Base-by-base conservation (phyloP, 805 yeast species). In the Brettanomyces naardenensis region DNA sequence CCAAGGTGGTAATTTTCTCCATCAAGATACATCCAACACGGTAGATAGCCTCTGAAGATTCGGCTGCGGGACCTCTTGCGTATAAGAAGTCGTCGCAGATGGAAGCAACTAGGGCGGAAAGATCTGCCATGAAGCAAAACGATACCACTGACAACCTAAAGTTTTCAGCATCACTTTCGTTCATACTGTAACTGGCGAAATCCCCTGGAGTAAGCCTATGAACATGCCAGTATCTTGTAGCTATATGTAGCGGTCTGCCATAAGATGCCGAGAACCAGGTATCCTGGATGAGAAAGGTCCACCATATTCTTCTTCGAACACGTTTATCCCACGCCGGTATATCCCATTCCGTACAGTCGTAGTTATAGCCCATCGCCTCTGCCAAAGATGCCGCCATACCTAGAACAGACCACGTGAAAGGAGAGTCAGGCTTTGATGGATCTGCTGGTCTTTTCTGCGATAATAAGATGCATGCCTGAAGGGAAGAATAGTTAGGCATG, bases 251-350 rank as follows among this genome's bases (percentile, higher is more conserved):
- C 4, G 40, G 23, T 13, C 17, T 15, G 11, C 40, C 40, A 37
- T 37, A 37, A 4, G 25, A 31, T 3, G 27, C 36, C 17, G 40
- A 35, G 19, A 37, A 37, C 40, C 40, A 37, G 4, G 40, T 37
- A 11, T 37, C 40, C 21, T 37, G 40, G 19, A 37, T 26, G 9
- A 37, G 19, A 17, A 19, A 31, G 19, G 31, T 22, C 40, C 40
- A 37, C 40, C 40, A 37, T 11, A 37, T 37, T 19, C 40, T 19
- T 37, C 26, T 37, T 6, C 40, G 17, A 6, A 31, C 11, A 6
- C 22, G 15, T 25, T 37, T 37, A 15, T 37, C 40, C 36, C 36
- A 37, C n/a, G 13, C 27, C 5, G 40, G 40, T 9, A 31, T 30
- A 4, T 31, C 18, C 40, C 40, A 37, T 6, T 31, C 31, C 9